A percentile compares a stretch with the other conserved stretches of the same genome.
Conservation (phyloP, 1,284 basidiomycete species). For the Apiotrichum veenhuisii region DNA sequence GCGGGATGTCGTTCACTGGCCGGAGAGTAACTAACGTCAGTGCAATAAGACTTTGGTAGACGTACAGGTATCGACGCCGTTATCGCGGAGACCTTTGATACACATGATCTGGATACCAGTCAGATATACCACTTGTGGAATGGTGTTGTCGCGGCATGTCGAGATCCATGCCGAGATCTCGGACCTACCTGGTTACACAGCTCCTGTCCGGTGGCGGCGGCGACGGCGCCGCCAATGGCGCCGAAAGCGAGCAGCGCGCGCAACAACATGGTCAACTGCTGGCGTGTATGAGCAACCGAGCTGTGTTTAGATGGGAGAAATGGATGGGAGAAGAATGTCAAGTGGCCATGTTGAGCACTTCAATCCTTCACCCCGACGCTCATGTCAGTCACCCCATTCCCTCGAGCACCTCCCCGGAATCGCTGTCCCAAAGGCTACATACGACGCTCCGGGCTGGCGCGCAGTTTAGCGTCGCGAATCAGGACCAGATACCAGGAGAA, state of each 20-base stretch:
- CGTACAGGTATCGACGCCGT: constrained; percentile 9
- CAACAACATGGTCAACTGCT: too few relatives aligned
- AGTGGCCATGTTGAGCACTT: too few relatives aligned
- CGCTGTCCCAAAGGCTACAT: too few relatives aligned
- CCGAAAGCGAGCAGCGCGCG: constrained; percentile 6
- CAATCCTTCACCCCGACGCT: too few relatives aligned
- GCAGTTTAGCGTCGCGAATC: too few relatives aligned
- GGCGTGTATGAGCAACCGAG: too few relatives aligned
- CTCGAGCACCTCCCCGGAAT: too few relatives aligned
- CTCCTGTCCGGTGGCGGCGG: neutral
- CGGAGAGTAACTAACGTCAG: constrained; percentile 1
- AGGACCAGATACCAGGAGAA: too few relatives aligned
- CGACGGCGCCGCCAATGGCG: neutral
- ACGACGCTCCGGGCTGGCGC: too few relatives aligned
- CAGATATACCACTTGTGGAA: neutral
- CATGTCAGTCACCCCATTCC: too few relatives aligned
- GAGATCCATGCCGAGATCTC: neutral
- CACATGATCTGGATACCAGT: constrained; percentile 10
- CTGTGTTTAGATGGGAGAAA: too few relatives aligned
- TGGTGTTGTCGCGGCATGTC: neutral
- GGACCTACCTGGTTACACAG: neutral
- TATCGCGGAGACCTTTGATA: constrained; percentile 2
- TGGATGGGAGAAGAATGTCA: too few relatives aligned
- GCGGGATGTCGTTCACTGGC: neutral
- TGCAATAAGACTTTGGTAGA: neutral